A percentile compares a stretch with the other conserved stretches of the same genome.
phyloP scores from a whole-genome alignment of 2,329 filamentous ascomycete species.

The Mariannaea elegans region DNA sequence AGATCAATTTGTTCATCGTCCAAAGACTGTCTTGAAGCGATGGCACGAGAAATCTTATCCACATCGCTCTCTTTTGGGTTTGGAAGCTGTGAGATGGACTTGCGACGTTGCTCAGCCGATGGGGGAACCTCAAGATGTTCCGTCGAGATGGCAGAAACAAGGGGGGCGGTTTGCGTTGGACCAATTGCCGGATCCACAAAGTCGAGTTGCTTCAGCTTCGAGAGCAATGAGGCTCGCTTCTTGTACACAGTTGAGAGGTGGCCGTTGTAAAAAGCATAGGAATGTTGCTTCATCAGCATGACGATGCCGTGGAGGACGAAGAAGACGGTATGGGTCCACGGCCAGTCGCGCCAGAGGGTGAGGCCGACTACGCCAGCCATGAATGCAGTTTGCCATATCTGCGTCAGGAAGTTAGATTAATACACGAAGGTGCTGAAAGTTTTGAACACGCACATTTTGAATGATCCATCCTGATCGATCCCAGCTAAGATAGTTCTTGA shows the following conservation, averaged over 20 bases:
- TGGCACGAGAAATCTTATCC: slow-evolving; percentile 67
- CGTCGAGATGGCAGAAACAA: slow-evolving; percentile 53
- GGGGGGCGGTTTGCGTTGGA: slow-evolving; percentile 53
- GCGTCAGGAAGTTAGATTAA: too few relatives aligned
- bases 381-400: slow-evolving; percentile 75
- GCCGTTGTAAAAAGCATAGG: slow-evolving; percentile 82
- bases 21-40: slow-evolving; percentile 68
- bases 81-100: slow-evolving; percentile 47
- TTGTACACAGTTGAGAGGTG: slow-evolving; percentile 71
- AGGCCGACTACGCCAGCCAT: slow-evolving; percentile 69
- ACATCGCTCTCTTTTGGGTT: slow-evolving; percentile 60
- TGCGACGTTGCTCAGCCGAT: slow-evolving; percentile 54
- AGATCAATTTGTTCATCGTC: slow-evolving; percentile 68
- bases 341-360: slow-evolving; percentile 78
- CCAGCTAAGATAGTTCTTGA: slow-evolving; percentile 72
- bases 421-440: too few relatives aligned
- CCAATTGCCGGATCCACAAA: slow-evolving; percentile 56
- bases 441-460: slow-evolving; percentile 63
- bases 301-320: slow-evolving; percentile 78
- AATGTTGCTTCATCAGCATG: slow-evolving; percentile 87
- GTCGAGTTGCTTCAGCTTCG: slow-evolving; percentile 66
- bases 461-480: slow-evolving; percentile 75
- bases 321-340: slow-evolving; percentile 84
- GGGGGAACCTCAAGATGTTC: slow-evolving; percentile 54
- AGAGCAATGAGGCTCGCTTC: slow-evolving; percentile 54